Evolutionary conservation across 345 rosid species (phyloP), one percentile per base, ranked within the genome.

Genomic region (Cardamine resedifolia): DNA sequence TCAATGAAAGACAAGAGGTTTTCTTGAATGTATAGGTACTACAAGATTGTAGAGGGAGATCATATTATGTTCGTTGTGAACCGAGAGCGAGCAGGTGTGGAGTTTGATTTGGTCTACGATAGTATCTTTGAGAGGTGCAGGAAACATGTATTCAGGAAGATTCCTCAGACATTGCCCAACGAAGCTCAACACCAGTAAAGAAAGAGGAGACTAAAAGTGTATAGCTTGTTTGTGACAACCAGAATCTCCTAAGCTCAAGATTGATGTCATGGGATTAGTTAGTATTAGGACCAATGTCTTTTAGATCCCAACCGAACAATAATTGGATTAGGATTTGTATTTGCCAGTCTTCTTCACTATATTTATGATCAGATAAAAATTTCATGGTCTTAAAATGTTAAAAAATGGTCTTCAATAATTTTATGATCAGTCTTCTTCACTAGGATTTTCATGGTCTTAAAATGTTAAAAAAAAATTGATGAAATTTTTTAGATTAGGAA

Each of bases 111-210:
- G 36, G 84, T 95, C 43, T 95, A 95, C n/a, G 99, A 91, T 66
- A 86, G 87, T 83, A 95, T 95, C 68, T 95, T 95, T 39, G 85
- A 91, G 71, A 85, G 96, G 6, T 95, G 99, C 79, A 83, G 97
- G 80, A 91, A 95, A 64, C 96, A 95, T 72, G 90, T 82, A 0
- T 84, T 85, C 69, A 85, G 93, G 71, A 84, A 78, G 72, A 81
- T 58, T 28, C 88, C 71, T 5, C 96, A 81, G 75, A 82, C 81
- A 10, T 39, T 95, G 66, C 93, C 92, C 0, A 81, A 86, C 64
- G 81, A 80, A 78, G 57, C 77, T 69, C 77, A 43, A 10, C 68
- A 77, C 9, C 52, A 71, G 72, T 36, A 16, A 65, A 28, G 47
- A 16, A 65, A 28, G 47, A 60, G 10, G 31, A 57, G 67, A 41